Percentiles rank a stretch among this genome's conserved stretches.
phyloP scores from a whole-genome alignment of 208 protist species.

The Crithidia bombi region DNA sequence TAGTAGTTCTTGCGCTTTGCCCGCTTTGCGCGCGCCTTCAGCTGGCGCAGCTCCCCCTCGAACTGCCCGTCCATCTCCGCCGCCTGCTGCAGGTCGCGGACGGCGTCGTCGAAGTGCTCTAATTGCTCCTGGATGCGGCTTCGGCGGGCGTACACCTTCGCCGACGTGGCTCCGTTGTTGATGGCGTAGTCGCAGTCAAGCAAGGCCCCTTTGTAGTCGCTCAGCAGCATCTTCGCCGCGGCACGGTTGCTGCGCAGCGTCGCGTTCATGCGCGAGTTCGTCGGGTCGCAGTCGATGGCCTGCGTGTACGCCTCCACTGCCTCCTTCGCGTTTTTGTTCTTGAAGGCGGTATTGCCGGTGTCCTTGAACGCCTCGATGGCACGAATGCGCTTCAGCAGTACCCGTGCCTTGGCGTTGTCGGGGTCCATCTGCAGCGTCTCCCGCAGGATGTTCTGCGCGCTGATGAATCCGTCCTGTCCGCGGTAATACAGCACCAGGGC shows the following conservation, averaged over 20 bases:
- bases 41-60: slow-evolving; percentile 56
- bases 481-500: slow-evolving; percentile 73
- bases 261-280: slow-evolving; percentile 76
- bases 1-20: slow-evolving; percentile 93
- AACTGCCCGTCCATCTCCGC: slow-evolving; percentile 72
- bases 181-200: slow-evolving; percentile 94
- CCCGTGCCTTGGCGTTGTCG: slow-evolving; percentile 62
- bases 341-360: slow-evolving; percentile 85
- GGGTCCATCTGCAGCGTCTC: slow-evolving; percentile 78
- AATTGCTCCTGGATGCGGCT: slow-evolving; percentile 81
- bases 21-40: slow-evolving; percentile 64
- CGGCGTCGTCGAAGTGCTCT: slow-evolving; percentile 88
- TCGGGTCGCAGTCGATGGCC: slow-evolving; percentile 78
- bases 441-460: slow-evolving; percentile 67
- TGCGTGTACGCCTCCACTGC: slow-evolving; percentile 78
- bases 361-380: slow-evolving; percentile 75
- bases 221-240: slow-evolving; percentile 84
- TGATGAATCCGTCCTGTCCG: slow-evolving; percentile 68
- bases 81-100: slow-evolving; percentile 88
- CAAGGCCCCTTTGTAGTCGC: slow-evolving; percentile 85
- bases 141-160: slow-evolving; percentile 90
- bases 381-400: slow-evolving; percentile 83
- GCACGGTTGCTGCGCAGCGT: slow-evolving; percentile 90
- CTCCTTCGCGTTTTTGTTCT: slow-evolving; percentile 64
- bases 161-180: slow-evolving; percentile 77